Percentiles rank a stretch among this genome's conserved stretches.
Conservation (phyloP, 1,284 basidiomycete species). For the Austroboletus novae-zelandiae region DNA sequence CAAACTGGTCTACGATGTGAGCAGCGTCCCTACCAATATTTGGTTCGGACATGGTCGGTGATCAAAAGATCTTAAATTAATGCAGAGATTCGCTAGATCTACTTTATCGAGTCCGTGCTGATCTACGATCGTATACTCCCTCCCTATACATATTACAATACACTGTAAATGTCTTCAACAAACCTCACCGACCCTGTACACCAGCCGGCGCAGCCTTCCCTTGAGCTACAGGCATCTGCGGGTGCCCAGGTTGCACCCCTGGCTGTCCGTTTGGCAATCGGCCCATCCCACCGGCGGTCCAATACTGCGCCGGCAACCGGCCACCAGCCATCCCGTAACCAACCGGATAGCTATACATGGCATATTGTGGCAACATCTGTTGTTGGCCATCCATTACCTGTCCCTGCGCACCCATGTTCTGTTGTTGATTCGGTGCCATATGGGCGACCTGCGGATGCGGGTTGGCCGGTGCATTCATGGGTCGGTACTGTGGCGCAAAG, state of each 20-base stretch:
- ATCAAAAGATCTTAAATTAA: constrained; percentile 12
- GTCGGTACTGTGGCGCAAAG: constrained; percentile 17
- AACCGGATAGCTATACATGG: constrained; percentile 31
- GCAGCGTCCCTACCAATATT: constrained; percentile 23
- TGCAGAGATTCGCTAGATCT: constrained; percentile 3
- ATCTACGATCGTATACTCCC: too few relatives aligned
- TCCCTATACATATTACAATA: too few relatives aligned
- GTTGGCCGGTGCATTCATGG: constrained; percentile 23
- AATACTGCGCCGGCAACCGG: constrained; percentile 25
- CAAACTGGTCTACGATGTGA: neutral
- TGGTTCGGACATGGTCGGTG: constrained; percentile 24
- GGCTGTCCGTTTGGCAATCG: constrained; percentile 32
- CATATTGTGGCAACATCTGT: constrained; percentile 32
- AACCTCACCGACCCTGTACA: constrained; percentile 35
- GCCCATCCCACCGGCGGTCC: constrained; percentile 26
- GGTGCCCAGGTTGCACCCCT: constrained; percentile 31
- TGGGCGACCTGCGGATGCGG: constrained; percentile 27
- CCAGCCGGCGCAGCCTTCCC: constrained; percentile 39
- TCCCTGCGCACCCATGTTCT: constrained; percentile 19
- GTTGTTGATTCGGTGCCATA: constrained; percentile 23
- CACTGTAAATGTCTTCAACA: constrained; percentile 3
- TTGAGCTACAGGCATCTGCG: constrained; percentile 32
- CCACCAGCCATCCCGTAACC: constrained; percentile 29
- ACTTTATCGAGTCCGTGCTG: constrained; percentile 13
- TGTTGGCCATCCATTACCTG: constrained; percentile 27